Conservation (phyloP, 345 rosid species). For the Gynandropsis gynandra region DNA sequence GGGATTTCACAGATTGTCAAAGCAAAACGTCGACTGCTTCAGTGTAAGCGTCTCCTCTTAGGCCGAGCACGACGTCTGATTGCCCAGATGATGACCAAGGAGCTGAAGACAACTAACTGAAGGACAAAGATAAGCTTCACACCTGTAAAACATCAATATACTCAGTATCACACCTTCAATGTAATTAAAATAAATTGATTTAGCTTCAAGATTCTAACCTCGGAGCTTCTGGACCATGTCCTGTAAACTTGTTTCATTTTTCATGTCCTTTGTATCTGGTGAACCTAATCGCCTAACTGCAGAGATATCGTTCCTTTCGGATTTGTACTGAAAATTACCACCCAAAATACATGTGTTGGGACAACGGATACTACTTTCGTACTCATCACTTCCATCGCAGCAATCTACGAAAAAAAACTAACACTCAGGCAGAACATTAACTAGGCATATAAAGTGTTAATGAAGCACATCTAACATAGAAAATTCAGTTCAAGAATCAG, state of each 20-base stretch:
- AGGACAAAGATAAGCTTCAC: slow-evolving; percentile 29
- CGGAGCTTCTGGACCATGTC: slow-evolving; percentile 25
- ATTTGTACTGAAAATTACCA: slow-evolving; percentile 53
- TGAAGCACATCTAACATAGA: not conserved
- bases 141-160: slow-evolving; percentile 34
- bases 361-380: slow-evolving; percentile 22
- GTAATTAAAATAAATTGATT: slow-evolving; percentile 6
- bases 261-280: slow-evolving; percentile 22
- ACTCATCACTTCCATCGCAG: slow-evolving; percentile 35
- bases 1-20: no score
- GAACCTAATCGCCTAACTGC: slow-evolving; percentile 17
- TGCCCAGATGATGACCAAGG: slow-evolving; percentile 24
- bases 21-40: slow-evolving; percentile 2
- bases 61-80: slow-evolving; percentile 20
- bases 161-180: not conserved
- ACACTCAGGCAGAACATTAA: not conserved
- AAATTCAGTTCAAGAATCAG: not conserved
- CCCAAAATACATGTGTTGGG: slow-evolving; percentile 39
- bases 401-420: slow-evolving; percentile 19
- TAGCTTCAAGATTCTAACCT: slow-evolving; percentile 41
- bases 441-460: not conserved
- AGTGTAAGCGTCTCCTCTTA: slow-evolving; percentile 18
- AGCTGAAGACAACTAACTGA: slow-evolving; percentile 25
- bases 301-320: slow-evolving; percentile 27
- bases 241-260: slow-evolving; percentile 6